Evolutionary conservation across 805 yeast species (phyloP).

Genomic region (Metschnikowia gelsemii): DNA sequence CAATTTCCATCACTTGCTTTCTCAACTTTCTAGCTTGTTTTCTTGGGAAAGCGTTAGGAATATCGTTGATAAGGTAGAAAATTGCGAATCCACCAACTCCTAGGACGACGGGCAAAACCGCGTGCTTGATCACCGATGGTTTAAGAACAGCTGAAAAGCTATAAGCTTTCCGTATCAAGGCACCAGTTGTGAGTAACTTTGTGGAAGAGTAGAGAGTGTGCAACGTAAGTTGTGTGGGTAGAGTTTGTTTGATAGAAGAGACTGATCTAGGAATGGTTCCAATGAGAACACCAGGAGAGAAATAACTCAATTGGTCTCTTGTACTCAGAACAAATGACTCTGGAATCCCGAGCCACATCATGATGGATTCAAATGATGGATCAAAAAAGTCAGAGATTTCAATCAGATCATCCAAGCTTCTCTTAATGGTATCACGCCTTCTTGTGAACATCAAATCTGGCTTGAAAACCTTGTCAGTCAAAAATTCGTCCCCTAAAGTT

Average conservation of each 20-base stretch:
- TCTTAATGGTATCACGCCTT: conserved; percentile 58
- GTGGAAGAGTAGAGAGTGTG: conserved; percentile 42
- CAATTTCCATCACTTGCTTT: conserved; percentile 59
- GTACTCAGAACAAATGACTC: conserved; percentile 28
- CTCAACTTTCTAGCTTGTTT: conserved; percentile 74
- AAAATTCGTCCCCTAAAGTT: conserved; percentile 61
- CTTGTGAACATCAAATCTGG: conserved; percentile 82
- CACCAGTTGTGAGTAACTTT: conserved; percentile 42
- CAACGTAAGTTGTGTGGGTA: conserved; percentile 40
- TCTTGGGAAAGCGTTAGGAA: conserved; percentile 86
- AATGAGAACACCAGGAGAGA: conserved; percentile 33
- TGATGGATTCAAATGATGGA: conserved; percentile 63
- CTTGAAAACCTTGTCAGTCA: conserved; percentile 61
- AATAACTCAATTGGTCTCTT: conserved; percentile 29
- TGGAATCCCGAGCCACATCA: conserved; percentile 45
- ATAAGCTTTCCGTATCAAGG: conserved; percentile 39
- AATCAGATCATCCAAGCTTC: conserved; percentile 58
- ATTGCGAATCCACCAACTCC: conserved; percentile 53
- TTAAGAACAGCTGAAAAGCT: conserved; percentile 35
- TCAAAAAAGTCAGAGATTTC: conserved; percentile 77
- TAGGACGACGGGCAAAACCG: conserved; percentile 54
- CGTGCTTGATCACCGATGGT: conserved; percentile 40
- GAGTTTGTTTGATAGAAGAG: conserved; percentile 28
- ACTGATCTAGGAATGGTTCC: conserved; percentile 32
- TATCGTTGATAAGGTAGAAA: conserved; percentile 69